These are phyloP conservation scores for Diaporthe sp. DNA, from an alignment of 2,329 filamentous ascomycete genomes.

Conservation along the genomic window DNA sequence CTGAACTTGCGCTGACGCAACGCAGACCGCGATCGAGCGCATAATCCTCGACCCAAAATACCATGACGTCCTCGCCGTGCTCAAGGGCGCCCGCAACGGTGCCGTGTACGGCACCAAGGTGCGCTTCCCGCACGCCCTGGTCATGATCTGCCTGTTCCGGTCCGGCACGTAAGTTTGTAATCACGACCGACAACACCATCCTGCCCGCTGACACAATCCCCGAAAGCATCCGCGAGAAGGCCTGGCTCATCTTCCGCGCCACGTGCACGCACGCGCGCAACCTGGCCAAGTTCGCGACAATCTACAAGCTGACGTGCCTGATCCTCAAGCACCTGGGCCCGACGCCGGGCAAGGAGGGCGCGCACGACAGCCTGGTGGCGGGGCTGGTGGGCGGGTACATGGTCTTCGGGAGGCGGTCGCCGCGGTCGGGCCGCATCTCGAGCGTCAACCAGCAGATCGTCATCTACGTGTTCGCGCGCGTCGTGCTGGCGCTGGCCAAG, in stretches of 20 bases:
- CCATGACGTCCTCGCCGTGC: conserved; percentile 83
- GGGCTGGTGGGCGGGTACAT: conserved; percentile 91
- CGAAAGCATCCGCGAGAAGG: conserved; percentile 76
- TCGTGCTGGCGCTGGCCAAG: conserved; percentile 85
- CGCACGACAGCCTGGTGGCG: conserved; percentile 86
- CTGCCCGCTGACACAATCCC: conserved; percentile 12
- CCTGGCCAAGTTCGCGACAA: conserved; percentile 87
- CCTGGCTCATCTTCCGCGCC: conserved; percentile 81
- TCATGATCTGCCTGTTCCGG: conserved; percentile 98
- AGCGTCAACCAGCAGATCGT: conserved; percentile 96
- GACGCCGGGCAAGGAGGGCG: conserved; percentile 71
- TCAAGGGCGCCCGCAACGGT: conserved; percentile 97
- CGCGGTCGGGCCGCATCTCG: conserved; percentile 75
- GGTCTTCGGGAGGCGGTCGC: conserved; percentile 80
- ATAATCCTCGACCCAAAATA: conserved; percentile 85
- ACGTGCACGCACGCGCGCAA: conserved; percentile 93
- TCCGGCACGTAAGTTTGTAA: conserved; percentile 78
- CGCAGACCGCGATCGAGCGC: conserved; percentile 76
- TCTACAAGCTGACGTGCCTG: conserved; percentile 89
- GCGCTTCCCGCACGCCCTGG: conserved; percentile 96
- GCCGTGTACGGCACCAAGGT: conserved; percentile 97
- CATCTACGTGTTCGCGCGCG: conserved; percentile 96
- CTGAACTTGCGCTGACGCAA: conserved; percentile 12
- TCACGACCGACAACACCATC: conserved; percentile 23
- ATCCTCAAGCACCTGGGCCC: conserved; percentile 72